Evolutionary conservation across 768 basidiomycete genomes (phyloP).

Genomic region (Mycena amicta): DNA sequence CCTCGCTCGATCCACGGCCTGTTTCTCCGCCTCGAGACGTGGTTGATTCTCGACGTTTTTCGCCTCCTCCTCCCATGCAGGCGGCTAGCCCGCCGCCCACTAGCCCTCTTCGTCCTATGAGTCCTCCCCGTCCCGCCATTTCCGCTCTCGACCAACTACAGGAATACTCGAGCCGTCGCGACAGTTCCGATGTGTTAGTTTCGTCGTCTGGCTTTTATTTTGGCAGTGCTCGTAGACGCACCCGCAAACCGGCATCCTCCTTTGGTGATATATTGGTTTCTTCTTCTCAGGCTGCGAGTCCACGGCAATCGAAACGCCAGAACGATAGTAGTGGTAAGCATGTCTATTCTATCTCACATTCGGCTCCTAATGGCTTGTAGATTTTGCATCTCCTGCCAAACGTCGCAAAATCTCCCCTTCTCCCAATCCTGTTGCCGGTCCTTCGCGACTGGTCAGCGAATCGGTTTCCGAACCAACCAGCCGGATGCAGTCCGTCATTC

Average conservation of each 20-base stretch:
- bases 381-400: neutral
- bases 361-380: neutral
- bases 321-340: neutral
- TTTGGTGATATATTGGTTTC: neutral
- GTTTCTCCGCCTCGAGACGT: neutral
- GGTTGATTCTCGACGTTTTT: neutral
- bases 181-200: too few relatives aligned
- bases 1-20: neutral
- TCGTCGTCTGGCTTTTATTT: too few relatives aligned
- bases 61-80: neutral
- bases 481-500: slow-evolving; percentile 15
- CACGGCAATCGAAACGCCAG: neutral
- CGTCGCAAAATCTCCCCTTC: slow-evolving; percentile 7
- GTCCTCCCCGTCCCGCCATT: neutral
- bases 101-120: neutral
- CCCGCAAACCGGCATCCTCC: neutral
- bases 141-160: neutral
- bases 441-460: slow-evolving; percentile 20
- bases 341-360: neutral
- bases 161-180: too few relatives aligned
- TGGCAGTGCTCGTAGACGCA: too few relatives aligned
- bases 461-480: slow-evolving; percentile 33
- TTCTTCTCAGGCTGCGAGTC: neutral
- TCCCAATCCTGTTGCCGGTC: slow-evolving; percentile 6
- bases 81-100: neutral